A percentile compares a stretch with the other conserved stretches of the same genome.
Evolutionary conservation across 495 filamentous ascomycete species (phyloP).

Genomic region (Pyronema domesticum): DNA sequence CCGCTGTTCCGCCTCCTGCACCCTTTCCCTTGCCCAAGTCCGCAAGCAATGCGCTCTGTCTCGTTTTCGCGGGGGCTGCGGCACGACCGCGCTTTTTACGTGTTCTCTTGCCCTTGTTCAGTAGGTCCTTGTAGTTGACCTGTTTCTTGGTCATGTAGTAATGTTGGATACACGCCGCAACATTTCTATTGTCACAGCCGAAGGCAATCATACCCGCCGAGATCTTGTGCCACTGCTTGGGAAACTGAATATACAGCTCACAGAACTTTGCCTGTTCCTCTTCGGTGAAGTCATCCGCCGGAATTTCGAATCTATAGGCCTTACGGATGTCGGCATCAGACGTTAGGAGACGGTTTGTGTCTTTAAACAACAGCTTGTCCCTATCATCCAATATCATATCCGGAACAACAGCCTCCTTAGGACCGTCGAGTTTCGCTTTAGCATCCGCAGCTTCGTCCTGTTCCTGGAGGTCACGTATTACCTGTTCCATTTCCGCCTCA

Average conservation of each 20-base stretch:
- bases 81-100: constrained; percentile 34
- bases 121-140: constrained; percentile 69
- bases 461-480: constrained; percentile 19
- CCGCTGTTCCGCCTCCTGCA: constrained; percentile 28
- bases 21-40: constrained; percentile 40
- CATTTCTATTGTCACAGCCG: constrained; percentile 49
- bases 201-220: constrained; percentile 47
- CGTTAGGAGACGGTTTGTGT: constrained; percentile 53
- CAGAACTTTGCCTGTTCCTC: constrained; percentile 66
- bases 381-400: constrained; percentile 44
- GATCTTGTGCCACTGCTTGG: constrained; percentile 87
- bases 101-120: constrained; percentile 50
- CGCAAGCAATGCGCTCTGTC: constrained; percentile 58
- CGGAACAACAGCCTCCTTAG: constrained; percentile 72
- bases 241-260: constrained; percentile 56
- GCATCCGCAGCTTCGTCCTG: constrained; percentile 27
- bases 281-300: constrained; percentile 63
- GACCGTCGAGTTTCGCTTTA: constrained; percentile 54
- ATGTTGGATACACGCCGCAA: constrained; percentile 76
- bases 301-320: constrained; percentile 55
- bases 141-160: constrained; percentile 88
- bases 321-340: constrained; percentile 43
- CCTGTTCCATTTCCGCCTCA: constrained; percentile 25
- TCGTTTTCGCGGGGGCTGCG: constrained; percentile 37
- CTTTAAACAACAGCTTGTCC: constrained; percentile 42